phyloP scores from a whole-genome alignment of 768 basidiomycete genomes.

The Polyporus arcularius region DNA sequence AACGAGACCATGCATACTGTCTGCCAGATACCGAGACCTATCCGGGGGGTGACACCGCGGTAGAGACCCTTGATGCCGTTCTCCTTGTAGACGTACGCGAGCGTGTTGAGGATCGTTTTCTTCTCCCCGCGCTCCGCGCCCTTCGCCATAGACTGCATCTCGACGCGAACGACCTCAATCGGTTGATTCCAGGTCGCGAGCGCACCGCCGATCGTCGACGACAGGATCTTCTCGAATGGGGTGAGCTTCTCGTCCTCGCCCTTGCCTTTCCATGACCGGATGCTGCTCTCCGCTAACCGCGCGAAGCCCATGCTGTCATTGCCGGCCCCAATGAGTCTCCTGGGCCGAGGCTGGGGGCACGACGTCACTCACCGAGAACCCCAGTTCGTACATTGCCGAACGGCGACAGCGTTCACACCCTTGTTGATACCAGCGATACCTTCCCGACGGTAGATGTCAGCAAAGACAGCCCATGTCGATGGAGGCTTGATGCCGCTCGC shows the following conservation, averaged over 20 bases:
- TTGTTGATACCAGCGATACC: conserved; percentile 98
- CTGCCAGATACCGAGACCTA: conserved; percentile 96
- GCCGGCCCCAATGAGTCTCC: not conserved
- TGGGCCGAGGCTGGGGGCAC: not conserved
- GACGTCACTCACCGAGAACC: conserved; percentile 68
- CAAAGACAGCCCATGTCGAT: conserved; percentile 93
- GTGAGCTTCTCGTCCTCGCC: conserved; percentile 71
- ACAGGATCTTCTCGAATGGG: conserved; percentile 82
- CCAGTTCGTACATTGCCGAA: conserved; percentile 94
- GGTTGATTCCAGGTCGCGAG: conserved; percentile 99
- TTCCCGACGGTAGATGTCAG: conserved; percentile 90
- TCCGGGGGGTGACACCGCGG: conserved; percentile 95
- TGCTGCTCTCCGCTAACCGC: conserved; percentile 81
- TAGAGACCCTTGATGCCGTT: conserved; percentile 97
- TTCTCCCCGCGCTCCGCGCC: conserved; percentile 81
- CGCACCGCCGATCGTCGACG: conserved; percentile 91
- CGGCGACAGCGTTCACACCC: conserved; percentile 94
- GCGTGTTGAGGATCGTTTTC: conserved; percentile 87
- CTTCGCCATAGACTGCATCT: conserved; percentile 99
- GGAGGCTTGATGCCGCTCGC: conserved; percentile 82
- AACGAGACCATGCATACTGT: conserved; percentile 99
- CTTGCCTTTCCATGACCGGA: conserved; percentile 80
- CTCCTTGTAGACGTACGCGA: conserved; percentile 93
- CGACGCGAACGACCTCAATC: conserved; percentile 95
- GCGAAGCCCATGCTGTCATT: conserved; percentile 88